Conservation (phyloP, 2,329 filamentous ascomycete genomes). For the Elsinoe batatas region DNA sequence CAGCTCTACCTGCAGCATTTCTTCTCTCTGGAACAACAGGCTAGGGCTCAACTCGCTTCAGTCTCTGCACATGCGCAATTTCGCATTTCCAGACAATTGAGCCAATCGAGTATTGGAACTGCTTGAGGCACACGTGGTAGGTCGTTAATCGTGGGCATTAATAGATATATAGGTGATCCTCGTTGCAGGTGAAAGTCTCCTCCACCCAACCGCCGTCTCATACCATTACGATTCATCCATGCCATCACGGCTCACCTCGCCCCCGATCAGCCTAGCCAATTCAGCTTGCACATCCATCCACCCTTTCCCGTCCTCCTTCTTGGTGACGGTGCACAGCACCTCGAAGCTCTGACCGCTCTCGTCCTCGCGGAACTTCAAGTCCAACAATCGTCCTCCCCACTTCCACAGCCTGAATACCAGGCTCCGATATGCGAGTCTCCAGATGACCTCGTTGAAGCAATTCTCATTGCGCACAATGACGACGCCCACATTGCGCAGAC, state of each 20-base stretch:
- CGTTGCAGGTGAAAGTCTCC: background rate
- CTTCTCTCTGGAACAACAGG: too few relatives aligned
- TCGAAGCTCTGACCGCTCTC: slow-evolving; percentile 14
- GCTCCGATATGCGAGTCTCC: slow-evolving; percentile 27
- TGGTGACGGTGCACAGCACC: slow-evolving; percentile 14
- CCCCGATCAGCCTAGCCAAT: slow-evolving; percentile 10
- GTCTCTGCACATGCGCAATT: too few relatives aligned
- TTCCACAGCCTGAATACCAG: slow-evolving; percentile 27
- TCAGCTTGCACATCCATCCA: slow-evolving; percentile 11
- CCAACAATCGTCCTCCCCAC: slow-evolving; percentile 26
- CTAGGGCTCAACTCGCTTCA: too few relatives aligned
- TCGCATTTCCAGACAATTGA: too few relatives aligned
- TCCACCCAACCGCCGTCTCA: background rate
- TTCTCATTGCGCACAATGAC: slow-evolving; percentile 25
- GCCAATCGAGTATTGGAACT: too few relatives aligned
- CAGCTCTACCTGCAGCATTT: background rate
- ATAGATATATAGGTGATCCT: background rate
- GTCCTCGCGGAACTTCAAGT: slow-evolving; percentile 21
- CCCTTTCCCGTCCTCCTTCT: slow-evolving; percentile 8
- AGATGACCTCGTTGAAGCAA: slow-evolving; percentile 27
- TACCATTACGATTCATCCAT: background rate
- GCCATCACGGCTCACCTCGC: background rate
- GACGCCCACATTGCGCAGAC: slow-evolving; percentile 21
- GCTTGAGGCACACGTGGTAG: too few relatives aligned
- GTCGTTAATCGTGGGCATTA: background rate